These are phyloP conservation scores for Globisporangium spinosum DNA, from an alignment of 352 stramenopile genomes.

Conservation along the genomic window DNA sequence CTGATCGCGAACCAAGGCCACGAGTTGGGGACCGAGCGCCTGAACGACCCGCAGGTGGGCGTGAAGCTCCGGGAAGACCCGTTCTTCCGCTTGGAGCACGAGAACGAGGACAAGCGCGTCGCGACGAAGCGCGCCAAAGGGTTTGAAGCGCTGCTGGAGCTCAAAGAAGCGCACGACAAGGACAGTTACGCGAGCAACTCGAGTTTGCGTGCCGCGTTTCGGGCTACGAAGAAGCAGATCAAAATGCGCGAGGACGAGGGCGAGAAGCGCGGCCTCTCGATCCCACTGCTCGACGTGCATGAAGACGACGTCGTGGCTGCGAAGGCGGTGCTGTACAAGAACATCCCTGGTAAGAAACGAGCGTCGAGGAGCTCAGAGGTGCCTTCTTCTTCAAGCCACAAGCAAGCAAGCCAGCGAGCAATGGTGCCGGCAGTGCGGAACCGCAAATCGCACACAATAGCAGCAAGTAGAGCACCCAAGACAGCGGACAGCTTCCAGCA, in stretches of 20 bases:
- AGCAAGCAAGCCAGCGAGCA: no score
- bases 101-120: constrained; percentile 55
- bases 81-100: constrained; percentile 79
- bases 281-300: constrained; percentile 57
- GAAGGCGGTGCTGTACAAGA: constrained; percentile 54
- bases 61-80: constrained; percentile 47
- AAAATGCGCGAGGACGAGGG: constrained; percentile 38
- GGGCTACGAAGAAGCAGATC: constrained; percentile 51
- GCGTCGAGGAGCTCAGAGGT: neutral
- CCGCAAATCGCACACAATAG: neutral
- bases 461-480: neutral
- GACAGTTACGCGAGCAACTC: constrained; percentile 75
- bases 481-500: constrained; percentile 41
- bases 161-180: constrained; percentile 60
- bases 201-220: constrained; percentile 45
- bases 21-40: constrained; percentile 33
- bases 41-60: constrained; percentile 55
- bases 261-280: constrained; percentile 42
- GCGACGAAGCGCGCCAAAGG: constrained; percentile 42
- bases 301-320: constrained; percentile 52
- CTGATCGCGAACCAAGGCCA: constrained; percentile 5
- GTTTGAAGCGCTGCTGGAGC: constrained; percentile 47
- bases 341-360: constrained; percentile 36
- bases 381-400: no score
- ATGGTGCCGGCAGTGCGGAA: no score